Evolutionary conservation across 2,329 filamentous ascomycete species (phyloP).

Genomic region (Penicillium occitanis): DNA sequence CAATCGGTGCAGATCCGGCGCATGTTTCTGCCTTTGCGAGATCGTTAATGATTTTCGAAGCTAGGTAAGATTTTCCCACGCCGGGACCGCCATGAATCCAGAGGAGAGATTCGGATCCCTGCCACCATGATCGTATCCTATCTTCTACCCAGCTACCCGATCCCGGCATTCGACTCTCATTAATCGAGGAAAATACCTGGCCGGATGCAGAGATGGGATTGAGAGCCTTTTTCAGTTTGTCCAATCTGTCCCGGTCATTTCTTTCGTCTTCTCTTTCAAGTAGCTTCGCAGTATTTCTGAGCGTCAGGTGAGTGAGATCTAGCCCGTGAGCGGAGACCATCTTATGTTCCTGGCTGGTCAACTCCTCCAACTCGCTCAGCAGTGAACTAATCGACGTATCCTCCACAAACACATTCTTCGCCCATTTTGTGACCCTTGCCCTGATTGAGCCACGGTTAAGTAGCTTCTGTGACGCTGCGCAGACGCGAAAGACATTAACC

Average conservation of each 20-base stretch:
- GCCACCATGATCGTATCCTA: neutral
- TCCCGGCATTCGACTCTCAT: neutral
- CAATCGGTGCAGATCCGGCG: neutral
- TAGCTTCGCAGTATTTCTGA: neutral
- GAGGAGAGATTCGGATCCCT: neutral
- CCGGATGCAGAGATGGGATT: neutral
- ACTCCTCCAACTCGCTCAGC: neutral
- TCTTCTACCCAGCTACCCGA: neutral
- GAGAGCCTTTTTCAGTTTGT: neutral
- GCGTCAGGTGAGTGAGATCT: neutral
- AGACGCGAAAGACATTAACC: neutral
- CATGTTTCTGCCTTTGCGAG: neutral
- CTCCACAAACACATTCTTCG: neutral
- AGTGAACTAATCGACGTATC: neutral
- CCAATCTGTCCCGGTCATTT: neutral
- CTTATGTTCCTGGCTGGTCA: neutral
- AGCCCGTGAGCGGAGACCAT: neutral
- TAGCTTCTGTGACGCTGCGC: neutral
- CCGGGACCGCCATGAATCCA: neutral
- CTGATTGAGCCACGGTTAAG: neutral
- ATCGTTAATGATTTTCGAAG: neutral
- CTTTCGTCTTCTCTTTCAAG: neutral
- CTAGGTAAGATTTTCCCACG: neutral
- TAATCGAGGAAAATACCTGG: neutral
- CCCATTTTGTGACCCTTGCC: neutral